These are phyloP conservation scores for Serendipita sp. DNA, from an alignment of 768 basidiomycete species.

Conservation along the genomic window DNA sequence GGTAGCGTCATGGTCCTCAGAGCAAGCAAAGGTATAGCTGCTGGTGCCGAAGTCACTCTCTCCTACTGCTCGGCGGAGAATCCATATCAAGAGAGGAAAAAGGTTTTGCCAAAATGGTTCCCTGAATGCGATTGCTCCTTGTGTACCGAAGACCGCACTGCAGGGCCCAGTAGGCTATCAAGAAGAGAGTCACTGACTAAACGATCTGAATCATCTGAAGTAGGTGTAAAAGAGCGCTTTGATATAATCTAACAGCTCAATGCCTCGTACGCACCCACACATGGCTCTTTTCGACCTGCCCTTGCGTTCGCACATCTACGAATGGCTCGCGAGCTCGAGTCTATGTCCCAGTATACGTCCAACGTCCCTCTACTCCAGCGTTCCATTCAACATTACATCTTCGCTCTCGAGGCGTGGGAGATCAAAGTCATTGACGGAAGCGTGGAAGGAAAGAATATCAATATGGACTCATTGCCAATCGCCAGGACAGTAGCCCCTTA, in stretches of 20 bases:
- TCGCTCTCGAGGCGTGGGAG: background rate
- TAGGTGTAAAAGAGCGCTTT: too few relatives aligned
- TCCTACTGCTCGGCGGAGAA: conserved; percentile 6
- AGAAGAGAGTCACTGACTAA: background rate
- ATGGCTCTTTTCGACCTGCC: background rate
- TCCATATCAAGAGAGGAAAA: background rate
- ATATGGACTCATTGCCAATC: too few relatives aligned
- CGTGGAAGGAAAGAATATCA: background rate
- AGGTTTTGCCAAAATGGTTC: background rate
- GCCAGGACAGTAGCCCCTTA: too few relatives aligned
- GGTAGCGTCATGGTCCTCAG: conserved; percentile 21
- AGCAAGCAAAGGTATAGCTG: conserved; percentile 13
- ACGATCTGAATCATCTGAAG: background rate
- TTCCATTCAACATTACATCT: background rate
- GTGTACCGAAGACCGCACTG: background rate
- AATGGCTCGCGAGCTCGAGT: background rate
- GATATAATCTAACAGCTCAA: background rate
- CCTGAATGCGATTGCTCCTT: background rate
- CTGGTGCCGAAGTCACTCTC: conserved; percentile 18
- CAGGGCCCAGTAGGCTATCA: background rate
- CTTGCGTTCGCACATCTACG: background rate
- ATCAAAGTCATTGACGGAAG: background rate
- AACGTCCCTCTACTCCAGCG: too few relatives aligned
- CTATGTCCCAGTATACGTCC: too few relatives aligned
- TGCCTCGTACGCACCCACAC: background rate